Percentiles rank a stretch among this genome's conserved stretches.
Conservation (phyloP, 768 basidiomycete genomes). For the Jaapia argillacea region DNA sequence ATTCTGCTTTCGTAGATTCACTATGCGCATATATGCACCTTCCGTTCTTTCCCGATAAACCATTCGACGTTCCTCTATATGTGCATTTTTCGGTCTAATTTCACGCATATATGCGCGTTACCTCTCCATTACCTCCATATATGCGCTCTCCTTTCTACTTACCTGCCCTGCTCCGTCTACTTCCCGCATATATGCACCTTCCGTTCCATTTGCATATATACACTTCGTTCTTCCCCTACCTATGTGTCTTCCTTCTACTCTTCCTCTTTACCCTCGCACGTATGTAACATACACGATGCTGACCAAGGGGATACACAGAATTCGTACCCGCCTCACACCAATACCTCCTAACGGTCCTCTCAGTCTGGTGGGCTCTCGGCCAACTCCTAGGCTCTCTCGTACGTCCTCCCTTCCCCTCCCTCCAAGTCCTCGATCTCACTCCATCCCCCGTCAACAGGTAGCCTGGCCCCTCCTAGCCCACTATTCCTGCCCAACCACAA, state of each 20-base stretch:
- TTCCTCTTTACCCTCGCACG: neutral
- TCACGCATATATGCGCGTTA: too few species aligned
- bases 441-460: conserved; percentile 20
- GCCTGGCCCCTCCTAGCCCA: conserved; percentile 53
- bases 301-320: conserved; percentile 26
- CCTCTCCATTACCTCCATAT: too few species aligned
- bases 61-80: too few species aligned
- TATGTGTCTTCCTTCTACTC: neutral
- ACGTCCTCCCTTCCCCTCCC: conserved; percentile 5
- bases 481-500: conserved; percentile 32
- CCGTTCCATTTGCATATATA: too few species aligned
- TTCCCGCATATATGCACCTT: too few species aligned
- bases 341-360: conserved; percentile 45
- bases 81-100: too few species aligned
- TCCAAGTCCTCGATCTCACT: neutral
- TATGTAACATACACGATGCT: conserved; percentile 1
- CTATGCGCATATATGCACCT: too few species aligned
- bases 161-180: too few species aligned
- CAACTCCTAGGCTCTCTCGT: conserved; percentile 41
- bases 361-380: conserved; percentile 52
- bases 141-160: too few species aligned
- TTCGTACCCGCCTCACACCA: conserved; percentile 44
- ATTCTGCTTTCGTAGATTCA: neutral
- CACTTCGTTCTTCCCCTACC: too few species aligned
- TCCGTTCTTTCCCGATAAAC: too few species aligned